Conservation (phyloP, 2,329 filamentous ascomycete genomes). For the Celoporthe dispersa region DNA sequence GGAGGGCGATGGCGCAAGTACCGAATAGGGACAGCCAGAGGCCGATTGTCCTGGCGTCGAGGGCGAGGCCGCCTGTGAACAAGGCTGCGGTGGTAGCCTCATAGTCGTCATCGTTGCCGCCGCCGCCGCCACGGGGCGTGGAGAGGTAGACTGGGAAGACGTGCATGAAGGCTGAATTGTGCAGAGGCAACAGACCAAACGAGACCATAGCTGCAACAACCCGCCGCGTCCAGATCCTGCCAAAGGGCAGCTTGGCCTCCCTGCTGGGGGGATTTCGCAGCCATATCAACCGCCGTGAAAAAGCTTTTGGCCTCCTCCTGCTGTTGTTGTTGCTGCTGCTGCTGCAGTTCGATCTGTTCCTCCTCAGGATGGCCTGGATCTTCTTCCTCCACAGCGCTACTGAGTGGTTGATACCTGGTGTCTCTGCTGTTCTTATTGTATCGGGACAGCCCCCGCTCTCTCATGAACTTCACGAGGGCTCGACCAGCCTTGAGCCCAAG, state of each 20-base stretch:
- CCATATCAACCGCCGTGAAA: not conserved
- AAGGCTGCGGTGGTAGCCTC: slow-evolving; percentile 35
- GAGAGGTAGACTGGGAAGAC: slow-evolving; percentile 68
- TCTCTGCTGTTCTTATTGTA: not conserved
- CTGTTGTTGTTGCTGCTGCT: not conserved
- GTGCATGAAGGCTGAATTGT: slow-evolving; percentile 62
- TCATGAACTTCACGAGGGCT: not conserved
- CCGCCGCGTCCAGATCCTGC: slow-evolving; percentile 22
- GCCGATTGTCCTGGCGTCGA: slow-evolving; percentile 37
- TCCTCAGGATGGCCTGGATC: not conserved
- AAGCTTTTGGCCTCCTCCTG: not conserved
- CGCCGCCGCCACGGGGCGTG: slow-evolving; percentile 51
- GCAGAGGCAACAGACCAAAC: slow-evolving; percentile 59
- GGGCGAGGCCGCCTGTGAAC: slow-evolving; percentile 63
- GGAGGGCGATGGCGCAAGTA: slow-evolving; percentile 62
- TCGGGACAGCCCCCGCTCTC: not conserved
- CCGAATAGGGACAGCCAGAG: slow-evolving; percentile 62
- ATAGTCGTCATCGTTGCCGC: slow-evolving; percentile 32
- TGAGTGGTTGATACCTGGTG: not conserved
- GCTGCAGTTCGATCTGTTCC: not conserved
- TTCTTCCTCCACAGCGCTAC: not conserved
- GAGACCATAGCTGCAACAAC: slow-evolving; percentile 42
- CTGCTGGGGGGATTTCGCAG: not conserved
- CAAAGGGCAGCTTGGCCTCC: not conserved
- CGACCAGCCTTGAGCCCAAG: not conserved